Percentiles rank a stretch among this genome's conserved stretches.
phyloP scores from a whole-genome alignment of 1,284 basidiomycete species.

The Microbotryum violaceum region DNA sequence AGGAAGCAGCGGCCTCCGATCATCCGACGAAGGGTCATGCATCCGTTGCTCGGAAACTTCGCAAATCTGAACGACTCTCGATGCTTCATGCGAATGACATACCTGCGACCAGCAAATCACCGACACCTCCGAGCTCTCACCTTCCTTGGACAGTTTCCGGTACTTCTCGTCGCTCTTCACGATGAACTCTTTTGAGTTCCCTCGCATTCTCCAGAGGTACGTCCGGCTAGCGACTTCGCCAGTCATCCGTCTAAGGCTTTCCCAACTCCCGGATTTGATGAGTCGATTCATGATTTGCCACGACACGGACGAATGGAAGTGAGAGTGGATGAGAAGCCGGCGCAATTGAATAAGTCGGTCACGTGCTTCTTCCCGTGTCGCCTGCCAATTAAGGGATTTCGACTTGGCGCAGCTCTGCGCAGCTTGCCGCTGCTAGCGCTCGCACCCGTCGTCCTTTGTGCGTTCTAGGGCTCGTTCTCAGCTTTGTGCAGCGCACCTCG shows the following conservation, averaged over 20 bases:
- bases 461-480: no score
- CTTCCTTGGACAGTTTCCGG: constrained; percentile 1
- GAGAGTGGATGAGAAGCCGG: no score
- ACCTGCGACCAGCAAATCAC: constrained; percentile 14
- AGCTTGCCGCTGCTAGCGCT: no score
- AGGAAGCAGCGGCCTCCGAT: constrained; percentile 2
- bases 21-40: constrained; percentile 2
- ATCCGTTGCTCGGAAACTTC: neutral
- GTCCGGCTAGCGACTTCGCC: constrained; percentile 13
- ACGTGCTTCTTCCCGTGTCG: no score
- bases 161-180: constrained; percentile 2
- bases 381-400: no score
- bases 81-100: neutral
- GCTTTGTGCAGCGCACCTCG: no score
- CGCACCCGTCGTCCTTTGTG: no score
- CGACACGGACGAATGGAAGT: neutral
- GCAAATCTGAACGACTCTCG: neutral
- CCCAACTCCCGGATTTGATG: constrained; percentile 5
- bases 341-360: no score
- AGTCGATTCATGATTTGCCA: constrained; percentile 12
- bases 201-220: constrained; percentile 8
- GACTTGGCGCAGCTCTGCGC: no score
- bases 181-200: constrained; percentile 3
- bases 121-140: constrained; percentile 8
- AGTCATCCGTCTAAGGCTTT: constrained; percentile 4